Base-by-base conservation (phyloP, 495 filamentous ascomycete genomes). In the Aspergillus conjunctus region DNA sequence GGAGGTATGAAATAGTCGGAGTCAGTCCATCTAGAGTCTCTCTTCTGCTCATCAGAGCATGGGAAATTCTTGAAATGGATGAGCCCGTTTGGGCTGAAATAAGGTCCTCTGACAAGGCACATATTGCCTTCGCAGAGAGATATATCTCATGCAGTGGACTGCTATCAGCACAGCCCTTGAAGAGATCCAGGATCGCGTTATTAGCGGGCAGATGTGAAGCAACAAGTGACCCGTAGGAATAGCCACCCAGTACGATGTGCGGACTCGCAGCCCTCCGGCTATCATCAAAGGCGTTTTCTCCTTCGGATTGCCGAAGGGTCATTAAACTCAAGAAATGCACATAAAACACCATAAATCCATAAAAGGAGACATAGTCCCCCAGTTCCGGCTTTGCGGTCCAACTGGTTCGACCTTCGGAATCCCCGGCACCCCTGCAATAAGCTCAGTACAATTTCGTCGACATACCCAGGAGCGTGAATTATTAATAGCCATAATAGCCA, bases 171-270 rank as follows among this genome's bases (percentile, higher is more conserved):
- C 84, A 81, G 7, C 69, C 65, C 39, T 74, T 66, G 62, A 97
- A 91, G 5, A 82, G 71, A 0, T 80, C 63, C 3, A 89, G 62
- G 44, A 96, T 83, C 1, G 78, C 73, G 14, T 78, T 69, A 22
- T 88, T 72, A 11, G 79, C 68, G 3, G 92, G 92, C 6, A 93
- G 84, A 62, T 87, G 84, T 4, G 82, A 85, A 11, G 90, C 84
- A 44, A 98, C 85, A 60, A 97, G 78, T 6, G 91, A 88, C 37
- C 94, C 94, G 68, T 96, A 98, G 0, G 93, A 97, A 71, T 98
- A 98, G 43, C 94, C 94, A 2, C 82, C 89, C 5, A 95, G 69
- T 1, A 96, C 68, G 6, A 92, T 56, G 22, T 60, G 48, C 30
- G 18, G 9, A 21, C 7, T 43, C 8, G 21, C 52, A 8, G 31